Evolutionary conservation across 2,329 filamentous ascomycete species (phyloP), one percentile per base, ranked within the genome.

Genomic region (Ophiostoma himal-ulmi): DNA sequence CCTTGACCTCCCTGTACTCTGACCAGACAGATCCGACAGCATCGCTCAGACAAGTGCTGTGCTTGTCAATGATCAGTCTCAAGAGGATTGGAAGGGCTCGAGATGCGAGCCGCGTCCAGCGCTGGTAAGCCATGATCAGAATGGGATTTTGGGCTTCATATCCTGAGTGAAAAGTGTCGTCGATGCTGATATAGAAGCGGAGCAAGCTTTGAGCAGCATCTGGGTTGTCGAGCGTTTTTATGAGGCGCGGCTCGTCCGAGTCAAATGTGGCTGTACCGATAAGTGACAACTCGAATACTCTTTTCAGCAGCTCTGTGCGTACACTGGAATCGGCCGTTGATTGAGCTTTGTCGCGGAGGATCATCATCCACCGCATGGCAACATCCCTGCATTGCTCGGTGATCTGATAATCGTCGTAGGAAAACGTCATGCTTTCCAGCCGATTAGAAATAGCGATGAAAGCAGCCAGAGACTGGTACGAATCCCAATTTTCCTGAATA

Each of bases 401-500:
- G 57, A 62, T 14, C 10, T 14, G 17, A 11, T 57, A 5, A 5
- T 62, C 57, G 26, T 20, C 6, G 13, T 34, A 1, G 57, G 7
- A 4, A 11, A 6, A 30, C 26, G 22, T 26, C 22, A 36, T 22
- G 26, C 13, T 62, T 4, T 17, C 57, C 0, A 86, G 41, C 13
- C 83, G 78, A n/a, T 78, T 75, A 1, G 79, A 74, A 2, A 88
- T 73, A 2, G 76, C 74, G 0, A 82, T 76, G 13, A 85, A 80
- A 0, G 75, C 76, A 5, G 79, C 76, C 3, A 84, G 73, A 0
- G 81, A 80, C 41, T 78, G 72, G 17, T 78, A 79, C 1, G 81
- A 82, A 71, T 85, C 79, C 85, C 85, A 87, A 69, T 85, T 87
- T n/a, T 79, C 78, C 70, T 82, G 76, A 10, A 85, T 78, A 0